Evolutionary conservation across 2,329 filamentous ascomycete species (phyloP).

Genomic region (Colletotrichum sansevieriae): DNA sequence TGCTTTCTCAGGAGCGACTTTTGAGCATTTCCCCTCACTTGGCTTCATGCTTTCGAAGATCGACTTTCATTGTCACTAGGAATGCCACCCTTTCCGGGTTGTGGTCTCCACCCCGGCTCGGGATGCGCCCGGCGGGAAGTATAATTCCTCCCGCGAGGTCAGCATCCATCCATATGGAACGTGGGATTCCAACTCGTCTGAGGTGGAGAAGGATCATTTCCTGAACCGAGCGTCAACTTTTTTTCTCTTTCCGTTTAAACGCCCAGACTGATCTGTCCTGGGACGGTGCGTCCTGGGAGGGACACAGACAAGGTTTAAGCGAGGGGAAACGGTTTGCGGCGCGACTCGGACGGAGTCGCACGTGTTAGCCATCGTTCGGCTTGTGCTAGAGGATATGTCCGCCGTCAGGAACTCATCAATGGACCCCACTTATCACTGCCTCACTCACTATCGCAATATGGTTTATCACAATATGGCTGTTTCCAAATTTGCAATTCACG

Average conservation of each 20-base stretch:
- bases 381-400: background rate
- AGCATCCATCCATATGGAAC: background rate
- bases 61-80: too few species aligned
- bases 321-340: background rate
- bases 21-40: too few species aligned
- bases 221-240: background rate
- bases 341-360: too few species aligned
- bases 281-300: too few species aligned
- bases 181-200: slow-evolving; percentile 3
- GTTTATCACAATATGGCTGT: background rate
- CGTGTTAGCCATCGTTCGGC: background rate
- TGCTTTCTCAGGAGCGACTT: too few species aligned
- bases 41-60: too few species aligned
- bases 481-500: too few species aligned
- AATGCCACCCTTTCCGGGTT: background rate
- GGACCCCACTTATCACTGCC: too few species aligned
- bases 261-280: background rate
- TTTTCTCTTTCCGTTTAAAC: too few species aligned
- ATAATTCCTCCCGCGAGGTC: slow-evolving; percentile 10
- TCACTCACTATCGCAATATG: background rate
- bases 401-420: too few species aligned
- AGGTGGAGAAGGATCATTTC: slow-evolving; percentile 3
- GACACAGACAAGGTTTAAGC: background rate
- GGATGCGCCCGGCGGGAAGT: slow-evolving; percentile 11
- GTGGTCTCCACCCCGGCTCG: background rate